Base-by-base conservation (phyloP, 2,329 filamentous ascomycete species). In the Amauroascus verrucosus region DNA sequence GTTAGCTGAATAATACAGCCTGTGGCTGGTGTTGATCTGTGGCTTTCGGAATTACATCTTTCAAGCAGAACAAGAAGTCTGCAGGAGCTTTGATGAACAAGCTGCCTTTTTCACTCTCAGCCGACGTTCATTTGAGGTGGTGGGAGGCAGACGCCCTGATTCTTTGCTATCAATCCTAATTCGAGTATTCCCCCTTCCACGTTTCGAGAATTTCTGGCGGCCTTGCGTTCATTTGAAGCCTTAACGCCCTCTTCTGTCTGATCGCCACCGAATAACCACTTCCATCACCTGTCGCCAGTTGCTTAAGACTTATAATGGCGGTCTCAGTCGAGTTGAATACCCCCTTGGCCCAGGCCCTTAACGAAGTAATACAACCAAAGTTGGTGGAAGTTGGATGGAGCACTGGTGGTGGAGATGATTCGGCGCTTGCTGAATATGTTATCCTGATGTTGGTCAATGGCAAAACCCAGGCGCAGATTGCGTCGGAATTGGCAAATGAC, bases 361-460 rank as follows among this genome's bases (percentile, higher is more conserved):
- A 85, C 67, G 76, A 77, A 62, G 84, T 84, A 40, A 89, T 97
- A 58, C 87, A 93, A 71, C 85, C 88, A 30, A 97, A 97, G 75
- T 77, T 98, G 54, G 81, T 88, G 55, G 91, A 98, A 72, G 84
- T 90, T 60, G 91, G 90, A 63, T 97, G 93, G 91, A 89, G 83
- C 57, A 83, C 85, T 28, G 85, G 85, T 61, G 86, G 84, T 57
- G 85, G 88, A 62, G 81, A 82, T 64, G 88, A 91, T 69, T 84
- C 84, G 22, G 87, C 88, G 35, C 80, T 98, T 56, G 85, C 89
- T 56, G 93, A 98, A 73, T 98, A 97, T 73, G 93, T 98, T 61
- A 85, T 97, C 55, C 81, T 97, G 58, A 96, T 97, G 91, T 80
- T 98, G 30, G 88, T 88, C 58, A 97, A 96, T 72, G 88, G 90